Evolutionary conservation across 1,284 basidiomycete genomes (phyloP).

Genomic region (Cutaneotrichosporon sp.): DNA sequence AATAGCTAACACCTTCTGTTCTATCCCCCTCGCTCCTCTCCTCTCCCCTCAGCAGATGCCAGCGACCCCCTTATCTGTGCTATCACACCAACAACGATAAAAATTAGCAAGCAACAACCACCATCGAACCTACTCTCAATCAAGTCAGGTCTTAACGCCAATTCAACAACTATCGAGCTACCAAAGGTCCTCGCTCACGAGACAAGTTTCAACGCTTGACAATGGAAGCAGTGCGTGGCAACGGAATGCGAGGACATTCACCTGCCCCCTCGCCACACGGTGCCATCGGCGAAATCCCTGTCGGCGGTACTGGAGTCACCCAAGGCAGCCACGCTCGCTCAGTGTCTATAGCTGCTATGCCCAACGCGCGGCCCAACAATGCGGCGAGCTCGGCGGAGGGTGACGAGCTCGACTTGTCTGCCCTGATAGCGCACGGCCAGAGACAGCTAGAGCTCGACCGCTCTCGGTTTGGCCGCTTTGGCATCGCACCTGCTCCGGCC

Average conservation of each 20-base stretch:
- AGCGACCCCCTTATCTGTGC: too few species aligned
- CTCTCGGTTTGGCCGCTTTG: slow-evolving; percentile 13
- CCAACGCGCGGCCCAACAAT: slow-evolving; percentile 2
- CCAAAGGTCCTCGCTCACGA: too few species aligned
- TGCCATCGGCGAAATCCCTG: slow-evolving; percentile 19
- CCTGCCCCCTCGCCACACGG: slow-evolving; percentile 21
- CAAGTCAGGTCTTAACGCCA: too few species aligned
- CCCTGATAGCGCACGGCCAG: slow-evolving; percentile 25
- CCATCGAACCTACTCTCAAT: too few species aligned
- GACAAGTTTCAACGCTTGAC: too few species aligned
- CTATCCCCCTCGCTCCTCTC: too few species aligned
- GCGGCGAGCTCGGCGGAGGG: slow-evolving; percentile 1
- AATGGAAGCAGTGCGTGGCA: slow-evolving; percentile 16
- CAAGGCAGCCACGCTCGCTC: slow-evolving; percentile 2
- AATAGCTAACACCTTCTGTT: too few species aligned
- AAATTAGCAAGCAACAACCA: too few species aligned
- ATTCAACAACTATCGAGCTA: too few species aligned
- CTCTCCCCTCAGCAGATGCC: too few species aligned
- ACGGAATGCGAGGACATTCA: slow-evolving; percentile 10
- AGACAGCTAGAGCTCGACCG: slow-evolving; percentile 20
- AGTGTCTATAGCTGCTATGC: background rate
- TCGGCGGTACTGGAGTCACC: background rate
- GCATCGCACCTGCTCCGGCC: slow-evolving; percentile 1
- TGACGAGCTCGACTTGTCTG: slow-evolving; percentile 24
- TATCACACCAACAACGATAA: too few species aligned